A percentile compares a stretch with the other conserved stretches of the same genome.
Evolutionary conservation across 192 early-diverging fungal species (phyloP).

Genomic region (Chytriomyces sp.): DNA sequence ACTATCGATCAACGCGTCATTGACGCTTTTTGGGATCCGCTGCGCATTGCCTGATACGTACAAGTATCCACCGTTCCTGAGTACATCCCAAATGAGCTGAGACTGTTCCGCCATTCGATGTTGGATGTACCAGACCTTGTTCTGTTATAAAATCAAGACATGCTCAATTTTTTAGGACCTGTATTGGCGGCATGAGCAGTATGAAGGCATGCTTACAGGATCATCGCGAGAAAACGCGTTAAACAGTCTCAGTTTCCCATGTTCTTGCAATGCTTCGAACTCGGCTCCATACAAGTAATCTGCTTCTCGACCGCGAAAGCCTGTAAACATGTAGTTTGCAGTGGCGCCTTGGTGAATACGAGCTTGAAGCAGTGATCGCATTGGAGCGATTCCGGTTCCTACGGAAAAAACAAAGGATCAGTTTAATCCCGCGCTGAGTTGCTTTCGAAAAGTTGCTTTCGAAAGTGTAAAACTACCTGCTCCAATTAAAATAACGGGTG

Average conservation of each 20-base stretch:
- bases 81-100: slow-evolving; percentile 65
- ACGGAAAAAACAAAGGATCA: neutral
- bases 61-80: slow-evolving; percentile 64
- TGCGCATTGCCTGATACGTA: slow-evolving; percentile 79
- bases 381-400: slow-evolving; percentile 89
- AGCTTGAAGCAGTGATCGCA: slow-evolving; percentile 77
- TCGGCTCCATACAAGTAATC: slow-evolving; percentile 81
- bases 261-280: slow-evolving; percentile 58
- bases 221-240: slow-evolving; percentile 91
- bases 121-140: slow-evolving; percentile 80
- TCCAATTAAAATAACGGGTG: slow-evolving; percentile 81
- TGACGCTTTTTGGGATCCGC: slow-evolving; percentile 76
- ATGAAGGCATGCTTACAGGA: slow-evolving; percentile 6
- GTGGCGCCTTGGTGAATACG: slow-evolving; percentile 54
- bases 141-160: slow-evolving; percentile 42
- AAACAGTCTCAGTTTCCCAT: slow-evolving; percentile 63
- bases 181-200: neutral
- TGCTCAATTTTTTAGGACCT: too few species aligned
- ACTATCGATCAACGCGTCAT: slow-evolving; percentile 63
- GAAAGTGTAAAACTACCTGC: too few species aligned
- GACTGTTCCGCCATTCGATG: slow-evolving; percentile 67
- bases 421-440: neutral
- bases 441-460: too few species aligned
- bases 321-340: slow-evolving; percentile 83
- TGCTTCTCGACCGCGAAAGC: slow-evolving; percentile 69